A percentile compares a stretch with the other conserved stretches of the same genome.
Conservation (phyloP, 768 basidiomycete genomes). For the Mycena latifolia region DNA sequence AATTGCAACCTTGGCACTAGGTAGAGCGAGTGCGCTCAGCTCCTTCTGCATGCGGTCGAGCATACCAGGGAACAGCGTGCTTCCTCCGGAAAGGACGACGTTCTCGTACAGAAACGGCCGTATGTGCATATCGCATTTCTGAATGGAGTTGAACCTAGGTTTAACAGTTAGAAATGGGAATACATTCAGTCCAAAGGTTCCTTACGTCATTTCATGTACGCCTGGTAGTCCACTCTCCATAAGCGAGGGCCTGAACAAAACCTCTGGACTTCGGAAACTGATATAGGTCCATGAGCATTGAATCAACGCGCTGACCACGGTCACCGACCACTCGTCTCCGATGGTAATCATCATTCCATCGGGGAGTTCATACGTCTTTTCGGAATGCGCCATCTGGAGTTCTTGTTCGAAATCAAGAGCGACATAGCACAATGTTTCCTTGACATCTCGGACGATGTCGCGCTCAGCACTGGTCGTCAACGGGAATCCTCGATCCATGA, state of each 20-base stretch:
- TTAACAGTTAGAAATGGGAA: neutral
- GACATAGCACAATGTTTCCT: slow-evolving; percentile 72
- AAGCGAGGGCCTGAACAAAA: slow-evolving; percentile 78
- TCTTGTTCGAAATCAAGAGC: slow-evolving; percentile 18
- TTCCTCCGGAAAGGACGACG: slow-evolving; percentile 13
- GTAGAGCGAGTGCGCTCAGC: slow-evolving; percentile 68
- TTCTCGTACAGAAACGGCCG: neutral
- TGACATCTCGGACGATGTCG: slow-evolving; percentile 83
- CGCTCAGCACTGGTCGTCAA: slow-evolving; percentile 66
- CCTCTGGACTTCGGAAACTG: slow-evolving; percentile 73
- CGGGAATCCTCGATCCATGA: slow-evolving; percentile 77
- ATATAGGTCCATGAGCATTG: neutral
- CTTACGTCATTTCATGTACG: slow-evolving; percentile 10
- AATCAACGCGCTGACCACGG: neutral
- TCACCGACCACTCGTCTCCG: slow-evolving; percentile 66
- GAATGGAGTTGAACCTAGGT: neutral
- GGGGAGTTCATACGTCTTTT: slow-evolving; percentile 15
- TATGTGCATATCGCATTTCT: slow-evolving; percentile 11
- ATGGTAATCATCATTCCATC: slow-evolving; percentile 70
- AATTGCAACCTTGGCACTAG: neutral
- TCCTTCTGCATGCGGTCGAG: slow-evolving; percentile 77
- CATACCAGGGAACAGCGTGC: slow-evolving; percentile 15
- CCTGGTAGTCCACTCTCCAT: slow-evolving; percentile 66
- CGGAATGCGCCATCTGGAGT: no score
- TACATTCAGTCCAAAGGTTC: neutral